Percentiles rank a stretch among this genome's conserved stretches.
Evolutionary conservation across 2,329 filamentous ascomycete genomes (phyloP).

Genomic region (Trichoderma oligosporum): DNA sequence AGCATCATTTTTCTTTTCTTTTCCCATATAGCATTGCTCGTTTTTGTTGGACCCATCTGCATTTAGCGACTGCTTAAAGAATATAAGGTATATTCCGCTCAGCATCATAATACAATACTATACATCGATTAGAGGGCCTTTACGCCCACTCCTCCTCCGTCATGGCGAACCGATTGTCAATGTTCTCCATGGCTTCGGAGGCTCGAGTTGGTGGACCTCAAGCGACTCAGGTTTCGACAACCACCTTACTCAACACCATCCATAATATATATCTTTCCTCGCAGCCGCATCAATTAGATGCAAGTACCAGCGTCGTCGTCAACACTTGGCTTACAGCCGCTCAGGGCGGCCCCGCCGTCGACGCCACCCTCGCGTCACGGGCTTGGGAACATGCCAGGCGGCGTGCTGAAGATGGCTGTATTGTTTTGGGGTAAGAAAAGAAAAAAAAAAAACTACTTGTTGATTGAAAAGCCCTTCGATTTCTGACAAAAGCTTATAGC

Average conservation of each 20-base stretch:
- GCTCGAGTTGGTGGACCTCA: constrained; percentile 61
- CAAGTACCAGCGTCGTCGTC: constrained; percentile 85
- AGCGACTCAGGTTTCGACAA: constrained; percentile 81
- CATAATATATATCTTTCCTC: constrained; percentile 83
- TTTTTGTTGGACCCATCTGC: not conserved
- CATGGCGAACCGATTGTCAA: constrained; percentile 65
- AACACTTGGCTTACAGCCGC: constrained; percentile 91
- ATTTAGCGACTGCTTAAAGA: not conserved
- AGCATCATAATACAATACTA: not conserved
- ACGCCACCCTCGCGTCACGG: constrained; percentile 70
- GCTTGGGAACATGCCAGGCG: constrained; percentile 96
- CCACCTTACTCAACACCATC: constrained; percentile 84
- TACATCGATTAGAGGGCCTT: constrained; percentile 21
- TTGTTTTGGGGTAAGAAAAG: constrained; percentile 73
- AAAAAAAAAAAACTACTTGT: not conserved
- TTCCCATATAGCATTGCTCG: not conserved
- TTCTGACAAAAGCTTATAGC: constrained; percentile 43
- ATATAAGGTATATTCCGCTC: not conserved
- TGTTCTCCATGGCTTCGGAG: constrained; percentile 63
- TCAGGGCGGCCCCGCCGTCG: constrained; percentile 69
- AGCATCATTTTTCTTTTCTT: not conserved
- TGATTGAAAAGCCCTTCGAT: not conserved
- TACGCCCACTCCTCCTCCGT: constrained; percentile 23
- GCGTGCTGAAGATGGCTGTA: constrained; percentile 90
- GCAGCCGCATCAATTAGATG: constrained; percentile 81